Percentiles rank a stretch among this genome's conserved stretches.
These are phyloP conservation scores for Paxillus rubicundulus DNA, from an alignment of 768 basidiomycete species.

Conservation along the genomic window DNA sequence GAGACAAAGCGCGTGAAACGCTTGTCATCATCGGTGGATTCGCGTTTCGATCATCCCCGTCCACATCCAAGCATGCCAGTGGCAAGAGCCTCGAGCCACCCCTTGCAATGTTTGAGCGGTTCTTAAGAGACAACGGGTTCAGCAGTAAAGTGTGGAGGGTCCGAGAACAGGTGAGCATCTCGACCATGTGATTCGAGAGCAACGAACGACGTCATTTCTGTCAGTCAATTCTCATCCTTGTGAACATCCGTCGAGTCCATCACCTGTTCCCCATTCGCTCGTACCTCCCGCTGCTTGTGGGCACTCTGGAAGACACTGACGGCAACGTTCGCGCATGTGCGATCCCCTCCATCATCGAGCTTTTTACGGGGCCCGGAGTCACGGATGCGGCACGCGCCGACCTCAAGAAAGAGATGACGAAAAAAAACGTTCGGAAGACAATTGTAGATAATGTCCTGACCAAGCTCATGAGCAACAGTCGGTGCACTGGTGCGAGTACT, in stretches of 20 bases:
- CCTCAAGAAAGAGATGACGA: conserved; percentile 87
- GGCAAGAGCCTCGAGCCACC: conserved; percentile 71
- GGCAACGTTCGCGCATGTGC: conserved; percentile 86
- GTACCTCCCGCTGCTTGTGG: conserved; percentile 78
- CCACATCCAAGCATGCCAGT: conserved; percentile 43
- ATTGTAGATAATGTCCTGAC: conserved; percentile 79
- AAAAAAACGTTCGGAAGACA: conserved; percentile 82
- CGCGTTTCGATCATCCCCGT: conserved; percentile 58
- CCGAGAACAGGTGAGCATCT: conserved; percentile 72
- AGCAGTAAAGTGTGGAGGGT: conserved; percentile 84
- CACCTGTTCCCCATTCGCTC: conserved; percentile 77
- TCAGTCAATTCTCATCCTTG: conserved; percentile 64
- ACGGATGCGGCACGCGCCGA: conserved; percentile 87
- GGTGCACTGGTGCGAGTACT: conserved; percentile 40
- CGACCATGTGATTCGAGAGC: background rate
- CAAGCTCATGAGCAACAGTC: conserved; percentile 52
- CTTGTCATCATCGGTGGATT: conserved; percentile 73
- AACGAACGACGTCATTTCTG: conserved; percentile 1
- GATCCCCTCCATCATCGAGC: conserved; percentile 71
- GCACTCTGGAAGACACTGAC: conserved; percentile 87
- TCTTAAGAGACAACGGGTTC: conserved; percentile 69
- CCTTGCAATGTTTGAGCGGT: conserved; percentile 65
- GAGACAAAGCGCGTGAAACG: conserved; percentile 72
- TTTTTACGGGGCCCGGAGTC: conserved; percentile 83
- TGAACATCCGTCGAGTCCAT: conserved; percentile 68